Base-by-base conservation (phyloP, 257 asterid genomes). In the Salvia miltiorrhiza region DNA sequence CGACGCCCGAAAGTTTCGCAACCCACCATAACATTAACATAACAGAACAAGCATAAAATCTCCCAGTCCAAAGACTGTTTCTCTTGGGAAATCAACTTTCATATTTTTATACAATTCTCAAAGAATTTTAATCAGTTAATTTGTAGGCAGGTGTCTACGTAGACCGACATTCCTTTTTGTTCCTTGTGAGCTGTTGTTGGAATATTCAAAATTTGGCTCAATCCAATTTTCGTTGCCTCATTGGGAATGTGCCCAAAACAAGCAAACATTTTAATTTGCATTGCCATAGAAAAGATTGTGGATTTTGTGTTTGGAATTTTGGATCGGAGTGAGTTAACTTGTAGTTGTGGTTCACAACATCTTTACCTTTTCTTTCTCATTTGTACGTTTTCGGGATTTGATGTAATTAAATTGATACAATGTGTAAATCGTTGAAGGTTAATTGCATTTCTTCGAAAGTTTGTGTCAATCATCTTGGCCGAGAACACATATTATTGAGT, bases 131-230 rank as follows among this genome's bases (percentile, higher is more conserved):
- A 33, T 30, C 19, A 16, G 62, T 23, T 65, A 1, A 63, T 14
- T 4, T 11, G 57, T 37, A 17, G 28, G 59, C 13, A 30, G 71
- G 80, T 10, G 43, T 58, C 69, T 75, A 41, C 55, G 74, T 77
- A 76, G 84, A 79, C 87, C 73, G 85, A 87, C 96, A 87, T 87
- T 87, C 90, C 86, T 47, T 83, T 86, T 79, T 82, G 90, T 80
- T 85, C 82, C 84, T 74, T 73, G 64, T 40, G 44, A 82, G 71
- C 72, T 79, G 49, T 77, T 65, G 78, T 79, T 78, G 73, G 77
- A 52, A 53, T 61, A 71, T 61, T 68, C 53, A 28, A 67, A 76
- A 12, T 73, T 72, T 23, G 71, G 67, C 76, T 41, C 9, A 33
- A 20, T 66, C 63, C 64, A 26, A 33, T 61, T 70, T 54, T 41